These are phyloP conservation scores for Parastagonospora avenae DNA, from an alignment of 2,329 filamentous ascomycete species.

Conservation along the genomic window DNA sequence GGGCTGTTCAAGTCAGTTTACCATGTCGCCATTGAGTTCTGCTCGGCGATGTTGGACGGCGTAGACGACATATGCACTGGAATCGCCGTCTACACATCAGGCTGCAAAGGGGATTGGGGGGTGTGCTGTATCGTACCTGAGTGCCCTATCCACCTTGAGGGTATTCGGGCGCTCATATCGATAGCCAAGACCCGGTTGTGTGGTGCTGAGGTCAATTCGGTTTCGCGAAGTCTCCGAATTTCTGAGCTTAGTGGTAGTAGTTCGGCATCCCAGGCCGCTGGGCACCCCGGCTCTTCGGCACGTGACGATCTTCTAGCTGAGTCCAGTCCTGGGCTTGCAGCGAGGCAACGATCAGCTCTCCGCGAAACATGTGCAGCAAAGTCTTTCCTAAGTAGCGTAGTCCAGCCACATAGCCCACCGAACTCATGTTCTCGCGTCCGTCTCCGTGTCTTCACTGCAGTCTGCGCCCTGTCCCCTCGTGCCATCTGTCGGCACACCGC, in stretches of 20 bases:
- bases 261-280: slow-evolving; percentile 4
- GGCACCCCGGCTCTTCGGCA: no score
- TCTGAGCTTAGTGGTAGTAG: slow-evolving; percentile 17
- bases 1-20: slow-evolving; percentile 16
- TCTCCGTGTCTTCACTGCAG: not conserved
- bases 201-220: slow-evolving; percentile 20
- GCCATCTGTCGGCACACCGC: slow-evolving; percentile 6
- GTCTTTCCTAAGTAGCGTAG: slow-evolving; percentile 2
- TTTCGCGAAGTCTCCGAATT: slow-evolving; percentile 17
- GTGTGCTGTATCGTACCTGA: slow-evolving; percentile 57
- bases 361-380: slow-evolving; percentile 12
- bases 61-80: no score
- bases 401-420: slow-evolving; percentile 2
- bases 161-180: slow-evolving; percentile 69
- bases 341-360: slow-evolving; percentile 16
- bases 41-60: no score
- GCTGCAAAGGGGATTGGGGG: not conserved
- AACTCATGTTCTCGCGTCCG: slow-evolving; percentile 1
- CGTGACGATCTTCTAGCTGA: slow-evolving; percentile 9
- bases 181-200: slow-evolving; percentile 32
- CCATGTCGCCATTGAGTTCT: not conserved
- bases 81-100: no score
- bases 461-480: not conserved
- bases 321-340: not conserved
- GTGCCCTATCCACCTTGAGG: slow-evolving; percentile 64